Percentiles rank a stretch among this genome's conserved stretches.
phyloP scores from a whole-genome alignment of 1,284 basidiomycete genomes.

The Rhodotorula sp. region DNA sequence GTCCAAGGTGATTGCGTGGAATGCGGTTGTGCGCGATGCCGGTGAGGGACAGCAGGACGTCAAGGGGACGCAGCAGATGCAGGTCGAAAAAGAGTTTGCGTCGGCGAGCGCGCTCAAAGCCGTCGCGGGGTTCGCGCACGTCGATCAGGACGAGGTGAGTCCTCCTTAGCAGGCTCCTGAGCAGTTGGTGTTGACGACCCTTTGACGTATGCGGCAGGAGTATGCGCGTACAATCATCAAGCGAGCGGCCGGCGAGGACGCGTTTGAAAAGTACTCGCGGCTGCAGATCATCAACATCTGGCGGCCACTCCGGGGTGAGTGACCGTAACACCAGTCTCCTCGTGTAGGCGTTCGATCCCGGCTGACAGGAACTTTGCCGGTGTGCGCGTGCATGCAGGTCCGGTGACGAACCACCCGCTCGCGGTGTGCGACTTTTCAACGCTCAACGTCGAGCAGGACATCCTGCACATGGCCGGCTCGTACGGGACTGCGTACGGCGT shows the following conservation, averaged over 20 bases:
- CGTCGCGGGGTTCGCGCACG: slow-evolving; percentile 45
- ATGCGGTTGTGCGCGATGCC: slow-evolving; percentile 38
- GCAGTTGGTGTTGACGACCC: no score
- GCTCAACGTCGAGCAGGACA: slow-evolving; percentile 31
- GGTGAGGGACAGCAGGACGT: slow-evolving; percentile 1
- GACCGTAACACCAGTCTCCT: not conserved
- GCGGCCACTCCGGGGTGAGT: slow-evolving; percentile 43
- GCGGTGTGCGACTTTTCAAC: slow-evolving; percentile 40
- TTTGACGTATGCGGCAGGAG: slow-evolving; percentile 15
- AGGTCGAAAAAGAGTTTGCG: slow-evolving; percentile 5
- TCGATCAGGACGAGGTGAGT: slow-evolving; percentile 45
- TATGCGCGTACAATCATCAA: slow-evolving; percentile 26
- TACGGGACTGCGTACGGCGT: slow-evolving; percentile 45
- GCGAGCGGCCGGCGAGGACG: slow-evolving; percentile 34
- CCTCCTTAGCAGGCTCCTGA: no score
- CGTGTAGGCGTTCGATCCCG: no score
- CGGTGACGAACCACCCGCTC: slow-evolving; percentile 48
- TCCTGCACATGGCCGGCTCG: slow-evolving; percentile 35
- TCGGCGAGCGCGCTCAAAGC: slow-evolving; percentile 43
- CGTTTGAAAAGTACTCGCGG: slow-evolving; percentile 28
- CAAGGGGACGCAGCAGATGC: slow-evolving; percentile 15
- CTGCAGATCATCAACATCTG: slow-evolving; percentile 48
- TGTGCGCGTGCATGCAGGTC: slow-evolving; percentile 7
- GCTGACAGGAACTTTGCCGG: no score
- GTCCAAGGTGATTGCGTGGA: slow-evolving; percentile 47